A percentile compares a stretch with the other conserved stretches of the same genome.
Conservation (phyloP, 2,329 filamentous ascomycete species). For the Claviceps maximensis region DNA sequence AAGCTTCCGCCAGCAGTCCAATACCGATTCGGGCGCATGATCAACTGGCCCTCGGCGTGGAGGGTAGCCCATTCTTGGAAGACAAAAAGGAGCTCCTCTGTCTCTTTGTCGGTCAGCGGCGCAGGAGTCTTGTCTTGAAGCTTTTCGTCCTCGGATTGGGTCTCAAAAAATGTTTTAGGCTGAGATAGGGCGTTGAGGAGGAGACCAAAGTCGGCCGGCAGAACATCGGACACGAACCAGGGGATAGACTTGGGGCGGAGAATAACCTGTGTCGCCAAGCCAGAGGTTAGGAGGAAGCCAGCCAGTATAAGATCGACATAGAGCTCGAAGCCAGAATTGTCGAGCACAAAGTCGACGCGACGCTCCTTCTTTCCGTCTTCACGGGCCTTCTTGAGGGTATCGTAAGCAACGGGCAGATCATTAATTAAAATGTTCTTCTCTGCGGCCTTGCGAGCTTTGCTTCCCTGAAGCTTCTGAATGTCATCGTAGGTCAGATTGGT, state of each 20-base stretch:
- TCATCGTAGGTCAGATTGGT: slow-evolving; percentile 88
- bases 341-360: slow-evolving; percentile 84
- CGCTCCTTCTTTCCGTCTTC: slow-evolving; percentile 51
- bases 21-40: slow-evolving; percentile 73
- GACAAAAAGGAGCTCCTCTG: slow-evolving; percentile 55
- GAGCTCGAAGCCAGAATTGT: slow-evolving; percentile 94
- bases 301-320: slow-evolving; percentile 90
- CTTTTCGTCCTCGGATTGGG: slow-evolving; percentile 53
- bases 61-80: slow-evolving; percentile 70
- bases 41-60: slow-evolving; percentile 72
- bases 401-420: slow-evolving; percentile 63
- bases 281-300: slow-evolving; percentile 74
- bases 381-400: slow-evolving; percentile 51
- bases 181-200: slow-evolving; percentile 68
- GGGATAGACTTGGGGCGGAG: slow-evolving; percentile 91
- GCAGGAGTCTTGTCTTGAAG: slow-evolving; percentile 42
- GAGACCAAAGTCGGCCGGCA: slow-evolving; percentile 73
- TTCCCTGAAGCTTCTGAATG: slow-evolving; percentile 90
- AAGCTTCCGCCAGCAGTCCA: slow-evolving; percentile 84
- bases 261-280: slow-evolving; percentile 74
- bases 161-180: slow-evolving; percentile 67
- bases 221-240: slow-evolving; percentile 95
- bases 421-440: slow-evolving; percentile 91
- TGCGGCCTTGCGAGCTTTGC: slow-evolving; percentile 68
- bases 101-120: slow-evolving; percentile 54